phyloP scores from a whole-genome alignment of 78 protist genomes.

The Mantamonas sphyraenae region DNA sequence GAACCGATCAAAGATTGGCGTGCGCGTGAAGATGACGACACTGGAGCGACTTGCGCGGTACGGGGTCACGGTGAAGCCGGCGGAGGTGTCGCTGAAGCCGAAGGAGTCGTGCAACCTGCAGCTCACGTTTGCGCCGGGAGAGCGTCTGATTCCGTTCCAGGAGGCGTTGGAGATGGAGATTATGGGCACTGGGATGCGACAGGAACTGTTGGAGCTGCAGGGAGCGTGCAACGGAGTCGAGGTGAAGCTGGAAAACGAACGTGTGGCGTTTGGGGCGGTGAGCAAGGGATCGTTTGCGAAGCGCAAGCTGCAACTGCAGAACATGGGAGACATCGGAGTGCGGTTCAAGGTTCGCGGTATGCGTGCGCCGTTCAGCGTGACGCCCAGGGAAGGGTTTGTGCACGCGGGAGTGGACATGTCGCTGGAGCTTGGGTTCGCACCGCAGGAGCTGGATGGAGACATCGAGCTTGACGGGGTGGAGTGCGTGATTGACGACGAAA shows the following conservation, averaged over 20 bases:
- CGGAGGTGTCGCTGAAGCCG: slow-evolving; percentile 15
- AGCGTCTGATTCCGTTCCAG: slow-evolving; percentile 28
- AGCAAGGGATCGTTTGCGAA: slow-evolving; percentile 15
- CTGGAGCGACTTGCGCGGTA: not conserved
- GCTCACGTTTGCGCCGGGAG: slow-evolving; percentile 18
- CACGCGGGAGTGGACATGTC: slow-evolving; percentile 44
- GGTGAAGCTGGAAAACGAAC: slow-evolving; percentile 35
- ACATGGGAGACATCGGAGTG: slow-evolving; percentile 63
- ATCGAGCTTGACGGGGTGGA: slow-evolving; percentile 6
- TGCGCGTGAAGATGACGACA: slow-evolving; percentile 8
- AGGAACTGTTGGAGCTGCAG: too few relatives aligned
- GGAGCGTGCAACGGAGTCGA: slow-evolving; percentile 59
- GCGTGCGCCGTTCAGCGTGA: slow-evolving; percentile 30
- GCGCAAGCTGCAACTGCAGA: slow-evolving; percentile 29
- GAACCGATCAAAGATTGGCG: slow-evolving; percentile 21
- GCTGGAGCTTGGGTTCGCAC: slow-evolving; percentile 36
- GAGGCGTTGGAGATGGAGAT: slow-evolving; percentile 1
- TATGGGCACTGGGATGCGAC: not conserved
- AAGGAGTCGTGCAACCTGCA: not conserved
- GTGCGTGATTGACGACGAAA: too few relatives aligned
- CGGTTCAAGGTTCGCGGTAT: slow-evolving; percentile 23
- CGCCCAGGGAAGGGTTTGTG: slow-evolving; percentile 39
- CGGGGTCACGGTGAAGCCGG: slow-evolving; percentile 8
- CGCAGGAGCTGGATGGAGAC: slow-evolving; percentile 6
- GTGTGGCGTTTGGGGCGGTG: slow-evolving; percentile 52